A percentile compares a stretch with the other conserved stretches of the same genome.
phyloP scores from a whole-genome alignment of 331 rosid species.

The Cydonia oblonga region DNA sequence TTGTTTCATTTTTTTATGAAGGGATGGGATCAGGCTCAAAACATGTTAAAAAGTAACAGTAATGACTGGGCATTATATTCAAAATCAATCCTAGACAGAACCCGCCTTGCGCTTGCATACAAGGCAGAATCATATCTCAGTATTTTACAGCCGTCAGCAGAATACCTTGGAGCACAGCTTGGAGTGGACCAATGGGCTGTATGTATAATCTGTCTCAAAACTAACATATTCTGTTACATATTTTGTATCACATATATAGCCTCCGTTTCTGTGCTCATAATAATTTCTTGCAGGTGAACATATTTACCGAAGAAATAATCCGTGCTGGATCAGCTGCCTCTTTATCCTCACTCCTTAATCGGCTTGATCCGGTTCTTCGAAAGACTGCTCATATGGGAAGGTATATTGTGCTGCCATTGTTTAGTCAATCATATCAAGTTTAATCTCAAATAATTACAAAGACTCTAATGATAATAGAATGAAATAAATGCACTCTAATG shows the following conservation, averaged over 20 bases:
- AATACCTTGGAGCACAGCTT: slow-evolving; percentile 86
- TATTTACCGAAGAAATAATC: slow-evolving; percentile 95
- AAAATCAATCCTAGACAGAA: slow-evolving; percentile 93
- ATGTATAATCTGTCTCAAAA: slow-evolving; percentile 21
- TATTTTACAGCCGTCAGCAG: slow-evolving; percentile 88
- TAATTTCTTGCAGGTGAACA: slow-evolving; percentile 57
- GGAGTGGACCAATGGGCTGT: slow-evolving; percentile 91
- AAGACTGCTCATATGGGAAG: slow-evolving; percentile 92
- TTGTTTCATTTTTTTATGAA: slow-evolving; percentile 27
- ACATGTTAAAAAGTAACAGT: slow-evolving; percentile 47
- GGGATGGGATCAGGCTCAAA: slow-evolving; percentile 84
- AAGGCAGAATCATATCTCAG: slow-evolving; percentile 76
- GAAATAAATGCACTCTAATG: too few relatives aligned
- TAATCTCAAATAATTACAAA: neutral
- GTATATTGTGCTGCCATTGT: slow-evolving; percentile 28
- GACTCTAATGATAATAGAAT: neutral
- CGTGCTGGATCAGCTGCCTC: slow-evolving; percentile 99
- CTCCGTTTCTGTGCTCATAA: slow-evolving; percentile 24
- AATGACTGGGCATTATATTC: slow-evolving; percentile 80
- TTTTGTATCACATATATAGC: neutral
- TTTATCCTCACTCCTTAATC: slow-evolving; percentile 75
- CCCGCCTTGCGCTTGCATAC: slow-evolving; percentile 82
- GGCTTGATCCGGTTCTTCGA: slow-evolving; percentile 89
- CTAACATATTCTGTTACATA: neutral
- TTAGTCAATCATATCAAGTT: slow-evolving; percentile 6